phyloP scores from a whole-genome alignment of 2,329 filamentous ascomycete species.

The Paradendryphiella salina region DNA sequence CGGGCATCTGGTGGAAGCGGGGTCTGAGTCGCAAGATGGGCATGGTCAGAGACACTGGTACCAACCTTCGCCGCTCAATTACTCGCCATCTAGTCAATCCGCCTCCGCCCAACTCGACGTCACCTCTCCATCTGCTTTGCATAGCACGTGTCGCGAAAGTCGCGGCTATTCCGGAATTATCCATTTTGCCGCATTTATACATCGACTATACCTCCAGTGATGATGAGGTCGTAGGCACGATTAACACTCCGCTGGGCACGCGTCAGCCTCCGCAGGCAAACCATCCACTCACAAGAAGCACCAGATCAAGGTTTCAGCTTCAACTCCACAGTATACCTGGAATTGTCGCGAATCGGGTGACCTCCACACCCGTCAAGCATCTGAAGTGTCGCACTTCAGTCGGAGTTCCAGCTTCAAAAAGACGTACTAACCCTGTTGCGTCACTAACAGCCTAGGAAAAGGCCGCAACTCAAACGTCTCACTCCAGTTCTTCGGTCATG shows the following conservation, averaged over 20 bases:
- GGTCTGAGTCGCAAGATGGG: no score
- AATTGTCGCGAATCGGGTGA: slow-evolving; percentile 4
- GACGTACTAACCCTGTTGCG: slow-evolving; percentile 19
- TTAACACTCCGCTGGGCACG: slow-evolving; percentile 18
- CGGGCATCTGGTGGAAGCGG: no score
- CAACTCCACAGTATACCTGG: slow-evolving; percentile 12
- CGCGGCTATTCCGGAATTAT: neutral
- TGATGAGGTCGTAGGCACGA: neutral
- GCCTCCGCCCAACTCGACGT: neutral
- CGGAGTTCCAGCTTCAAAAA: slow-evolving; percentile 22
- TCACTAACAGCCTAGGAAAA: slow-evolving; percentile 25
- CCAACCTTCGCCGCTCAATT: no score
- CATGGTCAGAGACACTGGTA: no score
- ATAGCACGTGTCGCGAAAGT: neutral
- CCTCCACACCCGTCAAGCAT: slow-evolving; percentile 24
- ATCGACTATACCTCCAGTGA: neutral
- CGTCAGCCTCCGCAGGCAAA: slow-evolving; percentile 24
- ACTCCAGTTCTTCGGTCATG: slow-evolving; percentile 12
- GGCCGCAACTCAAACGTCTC: slow-evolving; percentile 24
- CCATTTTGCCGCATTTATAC: neutral
- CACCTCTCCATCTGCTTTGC: neutral
- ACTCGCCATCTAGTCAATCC: neutral
- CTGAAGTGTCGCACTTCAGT: slow-evolving; percentile 38
- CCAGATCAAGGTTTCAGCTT: slow-evolving; percentile 11
- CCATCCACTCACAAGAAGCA: slow-evolving; percentile 25